Percentiles rank a stretch among this genome's conserved stretches.
Evolutionary conservation across 2,329 filamentous ascomycete species (phyloP).

Genomic region (Acephala macrosclerotiorum): DNA sequence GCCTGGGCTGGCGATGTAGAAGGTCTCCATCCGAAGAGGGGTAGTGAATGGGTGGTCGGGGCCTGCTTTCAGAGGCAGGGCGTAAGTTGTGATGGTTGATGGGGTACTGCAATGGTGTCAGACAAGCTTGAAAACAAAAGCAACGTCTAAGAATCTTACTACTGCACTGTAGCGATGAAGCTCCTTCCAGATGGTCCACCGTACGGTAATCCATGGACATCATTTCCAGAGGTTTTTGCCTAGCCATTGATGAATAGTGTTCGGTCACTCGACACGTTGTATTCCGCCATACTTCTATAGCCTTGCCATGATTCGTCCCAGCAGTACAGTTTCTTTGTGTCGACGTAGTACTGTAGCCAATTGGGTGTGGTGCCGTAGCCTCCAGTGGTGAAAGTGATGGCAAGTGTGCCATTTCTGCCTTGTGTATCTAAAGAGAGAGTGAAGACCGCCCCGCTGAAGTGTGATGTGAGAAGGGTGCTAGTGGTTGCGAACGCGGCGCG

Average conservation of each 20-base stretch:
- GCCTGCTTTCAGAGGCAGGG: slow-evolving; percentile 26
- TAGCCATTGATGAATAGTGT: slow-evolving; percentile 46
- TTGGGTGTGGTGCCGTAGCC: slow-evolving; percentile 48
- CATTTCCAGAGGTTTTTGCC: slow-evolving; percentile 23
- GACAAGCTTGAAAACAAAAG: background rate
- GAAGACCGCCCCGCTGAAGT: slow-evolving; percentile 52
- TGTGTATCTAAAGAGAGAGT: slow-evolving; percentile 45
- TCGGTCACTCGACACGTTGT: slow-evolving; percentile 44
- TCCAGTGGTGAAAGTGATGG: slow-evolving; percentile 35
- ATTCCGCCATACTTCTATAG: slow-evolving; percentile 47
- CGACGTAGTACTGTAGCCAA: slow-evolving; percentile 52
- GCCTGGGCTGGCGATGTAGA: slow-evolving; percentile 45
- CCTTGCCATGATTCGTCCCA: slow-evolving; percentile 47
- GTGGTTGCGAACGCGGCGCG: slow-evolving; percentile 20
- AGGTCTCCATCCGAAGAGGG: slow-evolving; percentile 49
- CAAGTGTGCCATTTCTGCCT: slow-evolving; percentile 20
- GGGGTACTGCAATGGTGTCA: slow-evolving; percentile 22
- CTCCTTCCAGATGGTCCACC: slow-evolving; percentile 27
- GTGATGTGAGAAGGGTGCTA: slow-evolving; percentile 30
- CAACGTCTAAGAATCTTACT: slow-evolving; percentile 23
- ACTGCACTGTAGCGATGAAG: slow-evolving; percentile 31
- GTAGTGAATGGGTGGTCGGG: slow-evolving; percentile 7
- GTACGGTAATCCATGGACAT: slow-evolving; percentile 29
- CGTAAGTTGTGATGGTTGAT: slow-evolving; percentile 31
- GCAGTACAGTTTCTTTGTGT: slow-evolving; percentile 51